A percentile compares a stretch with the other conserved stretches of the same genome.
Evolutionary conservation across 352 stramenopile species (phyloP).

Genomic region (Globisporangium sylvaticum): DNA sequence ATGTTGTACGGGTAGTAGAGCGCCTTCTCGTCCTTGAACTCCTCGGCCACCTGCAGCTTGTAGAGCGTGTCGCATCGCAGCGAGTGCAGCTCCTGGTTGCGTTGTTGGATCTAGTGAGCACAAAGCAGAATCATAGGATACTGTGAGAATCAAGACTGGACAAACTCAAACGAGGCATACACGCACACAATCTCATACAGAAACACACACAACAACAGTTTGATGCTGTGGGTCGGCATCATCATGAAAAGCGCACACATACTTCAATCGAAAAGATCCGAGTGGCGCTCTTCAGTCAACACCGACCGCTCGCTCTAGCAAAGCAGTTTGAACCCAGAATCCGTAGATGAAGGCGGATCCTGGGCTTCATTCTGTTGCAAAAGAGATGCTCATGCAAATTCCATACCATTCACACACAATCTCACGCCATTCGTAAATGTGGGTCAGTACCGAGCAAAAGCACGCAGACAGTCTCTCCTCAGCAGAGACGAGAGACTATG

Average conservation of each 20-base stretch:
- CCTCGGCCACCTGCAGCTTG: constrained; percentile 90
- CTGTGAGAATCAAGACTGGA: not conserved
- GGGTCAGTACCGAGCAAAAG: not conserved
- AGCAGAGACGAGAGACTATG: not conserved
- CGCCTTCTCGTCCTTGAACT: constrained; percentile 94
- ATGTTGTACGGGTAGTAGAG: constrained; percentile 99
- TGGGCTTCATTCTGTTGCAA: not conserved
- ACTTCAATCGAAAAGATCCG: not conserved
- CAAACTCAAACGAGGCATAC: too few relatives aligned
- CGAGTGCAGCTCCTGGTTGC: not conserved
- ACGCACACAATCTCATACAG: not conserved
- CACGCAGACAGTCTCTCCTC: not conserved
- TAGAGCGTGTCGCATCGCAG: not conserved
- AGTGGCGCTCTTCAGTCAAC: not conserved
- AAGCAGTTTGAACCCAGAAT: not conserved
- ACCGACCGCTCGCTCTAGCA: not conserved
- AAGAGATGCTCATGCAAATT: not conserved
- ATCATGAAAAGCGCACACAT: not conserved
- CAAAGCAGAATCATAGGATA: not conserved
- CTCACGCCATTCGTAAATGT: not conserved
- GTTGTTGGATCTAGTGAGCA: not conserved
- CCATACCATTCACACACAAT: not conserved
- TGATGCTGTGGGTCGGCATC: not conserved
- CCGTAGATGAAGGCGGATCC: not conserved
- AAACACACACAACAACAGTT: not conserved